Evolutionary conservation across 176 grass and related monocot species (phyloP).

Genomic region (Carex kokanica): DNA sequence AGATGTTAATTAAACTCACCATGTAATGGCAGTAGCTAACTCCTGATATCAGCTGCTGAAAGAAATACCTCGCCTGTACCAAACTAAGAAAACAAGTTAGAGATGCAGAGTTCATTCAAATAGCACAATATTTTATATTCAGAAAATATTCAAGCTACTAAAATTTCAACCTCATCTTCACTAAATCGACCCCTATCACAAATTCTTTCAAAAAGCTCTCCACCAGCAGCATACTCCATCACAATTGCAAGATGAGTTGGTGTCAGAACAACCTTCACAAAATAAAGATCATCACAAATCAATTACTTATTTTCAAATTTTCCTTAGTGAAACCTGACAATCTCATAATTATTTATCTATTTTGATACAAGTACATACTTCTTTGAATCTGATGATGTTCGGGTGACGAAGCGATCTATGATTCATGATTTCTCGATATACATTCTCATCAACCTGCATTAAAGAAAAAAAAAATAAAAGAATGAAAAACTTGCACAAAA

Average conservation of each 20-base stretch:
- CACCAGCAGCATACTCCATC: conserved; percentile 90
- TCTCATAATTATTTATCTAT: not conserved
- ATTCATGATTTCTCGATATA: conserved; percentile 93
- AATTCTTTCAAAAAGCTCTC: conserved; percentile 87
- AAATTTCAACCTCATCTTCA: conserved; percentile 81
- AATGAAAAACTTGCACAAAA: not conserved
- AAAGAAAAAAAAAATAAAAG: not conserved
- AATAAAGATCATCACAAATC: conserved; percentile 25
- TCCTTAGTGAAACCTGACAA: not conserved
- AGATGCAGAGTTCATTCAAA: conserved; percentile 18
- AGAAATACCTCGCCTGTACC: conserved; percentile 74
- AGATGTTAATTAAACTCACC: conserved; percentile 34
- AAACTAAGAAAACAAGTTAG: conserved; percentile 32
- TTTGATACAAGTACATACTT: conserved; percentile 39
- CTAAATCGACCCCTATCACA: conserved; percentile 79
- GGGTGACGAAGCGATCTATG: conserved; percentile 89
- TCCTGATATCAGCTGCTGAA: conserved; percentile 89
- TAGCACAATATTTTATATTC: conserved; percentile 1
- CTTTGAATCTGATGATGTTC: conserved; percentile 97
- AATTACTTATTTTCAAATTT: conserved; percentile 14
- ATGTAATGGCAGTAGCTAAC: conserved; percentile 90
- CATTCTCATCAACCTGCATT: conserved; percentile 87
- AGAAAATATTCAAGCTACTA: conserved; percentile 2
- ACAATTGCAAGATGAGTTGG: conserved; percentile 82
- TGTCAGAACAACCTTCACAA: conserved; percentile 68